Base-by-base conservation (phyloP, 2,329 filamentous ascomycete genomes). In the Cercospora sesami region DNA sequence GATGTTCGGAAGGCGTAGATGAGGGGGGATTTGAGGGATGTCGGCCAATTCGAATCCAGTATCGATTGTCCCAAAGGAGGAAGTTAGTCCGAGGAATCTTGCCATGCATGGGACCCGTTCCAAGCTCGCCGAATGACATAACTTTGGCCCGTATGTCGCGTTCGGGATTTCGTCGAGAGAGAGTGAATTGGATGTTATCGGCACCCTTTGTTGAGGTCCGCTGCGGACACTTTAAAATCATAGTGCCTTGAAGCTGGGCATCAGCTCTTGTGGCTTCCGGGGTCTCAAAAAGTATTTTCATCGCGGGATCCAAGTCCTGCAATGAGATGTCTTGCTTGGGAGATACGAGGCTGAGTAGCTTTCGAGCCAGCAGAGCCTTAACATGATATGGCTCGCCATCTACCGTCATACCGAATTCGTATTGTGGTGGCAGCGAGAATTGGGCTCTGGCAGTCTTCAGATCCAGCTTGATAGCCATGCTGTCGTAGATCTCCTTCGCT, bases 41-140 rank as follows among this genome's bases (percentile, higher is more conserved):
- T 31, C 60, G 28, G 12, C 75, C 73, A 10, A 87, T 65, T 2
- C 80, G 81, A 60, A 88, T 79, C 86, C 86, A 89, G 75, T 80
- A 87, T 21, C 86, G 80, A 58, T 82, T 80, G 72, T 88, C 86
- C 80, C 85, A 88, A 16, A 89, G 79, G 5, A 78, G 77, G 76
- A 79, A 84, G 10, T 57, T 62, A 18, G 66, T 72, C 68, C 63
- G 70, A n/a, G 59, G 18, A 31, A 33, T 10, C 26, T 58, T 30
- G 9, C 30, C 16, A 14, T 26, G 12, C 7, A 28, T n/a, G 12
- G 21, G 16, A 10, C n/a, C 36, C 16, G n/a, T 8, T 14, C 6
- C 53, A 28, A 58, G n/a, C 8, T 30, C 23, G 59, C 8, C 5
- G 18, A 61, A 45, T 6, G 18, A 28, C n/a, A 45, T 61, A 8